These are phyloP conservation scores for Colletotrichum sp. DNA, from an alignment of 2,329 filamentous ascomycete species.

Conservation along the genomic window DNA sequence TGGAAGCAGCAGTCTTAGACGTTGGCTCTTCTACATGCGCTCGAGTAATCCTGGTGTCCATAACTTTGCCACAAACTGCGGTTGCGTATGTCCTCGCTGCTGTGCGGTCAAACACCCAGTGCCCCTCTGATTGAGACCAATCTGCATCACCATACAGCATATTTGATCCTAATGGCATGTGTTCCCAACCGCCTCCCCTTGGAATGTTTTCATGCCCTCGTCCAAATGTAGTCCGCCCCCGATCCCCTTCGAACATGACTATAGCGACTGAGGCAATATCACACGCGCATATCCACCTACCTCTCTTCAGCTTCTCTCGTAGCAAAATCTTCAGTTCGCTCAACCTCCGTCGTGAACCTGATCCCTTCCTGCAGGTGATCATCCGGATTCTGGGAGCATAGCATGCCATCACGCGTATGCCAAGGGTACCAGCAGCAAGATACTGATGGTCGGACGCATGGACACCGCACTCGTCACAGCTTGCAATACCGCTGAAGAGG, in stretches of 20 bases:
- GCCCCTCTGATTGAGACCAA: background rate
- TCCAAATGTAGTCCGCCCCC: background rate
- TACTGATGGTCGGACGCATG: background rate
- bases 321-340: background rate
- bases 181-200: background rate
- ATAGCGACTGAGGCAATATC: background rate
- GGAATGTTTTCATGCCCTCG: background rate
- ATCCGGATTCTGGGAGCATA: background rate
- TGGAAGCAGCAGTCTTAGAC: background rate
- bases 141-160: background rate
- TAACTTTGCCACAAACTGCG: background rate
- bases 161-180: background rate
- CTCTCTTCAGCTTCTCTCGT: background rate
- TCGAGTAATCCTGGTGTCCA: background rate
- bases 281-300: background rate
- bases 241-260: background rate
- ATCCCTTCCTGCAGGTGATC: background rate
- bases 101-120: background rate
- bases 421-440: background rate
- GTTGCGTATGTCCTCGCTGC: background rate
- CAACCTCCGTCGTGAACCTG: background rate
- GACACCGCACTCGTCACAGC: background rate
- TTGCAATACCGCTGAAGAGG: background rate
- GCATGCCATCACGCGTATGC: background rate
- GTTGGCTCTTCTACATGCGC: background rate